A percentile compares a stretch with the other conserved stretches of the same genome.
Conservation (phyloP, 257 asterid genomes). For the Knoxia roxburghii region DNA sequence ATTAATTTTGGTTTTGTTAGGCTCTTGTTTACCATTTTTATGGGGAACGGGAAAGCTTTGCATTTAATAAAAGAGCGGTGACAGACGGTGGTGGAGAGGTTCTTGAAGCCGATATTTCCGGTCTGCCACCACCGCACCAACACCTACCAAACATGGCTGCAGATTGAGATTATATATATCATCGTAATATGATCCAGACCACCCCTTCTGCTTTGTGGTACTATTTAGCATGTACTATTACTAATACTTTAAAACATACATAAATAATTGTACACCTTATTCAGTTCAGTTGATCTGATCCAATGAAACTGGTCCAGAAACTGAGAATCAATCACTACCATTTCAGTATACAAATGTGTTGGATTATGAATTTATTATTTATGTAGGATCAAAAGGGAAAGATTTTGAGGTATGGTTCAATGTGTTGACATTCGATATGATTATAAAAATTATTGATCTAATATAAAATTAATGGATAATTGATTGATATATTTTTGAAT, state of each 20-base stretch:
- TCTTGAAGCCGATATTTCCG: conserved; percentile 22
- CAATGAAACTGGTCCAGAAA: neutral
- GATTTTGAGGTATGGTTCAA: too few species aligned
- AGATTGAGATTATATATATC: too few species aligned
- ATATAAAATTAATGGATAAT: too few species aligned
- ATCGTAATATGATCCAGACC: neutral
- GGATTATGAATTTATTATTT: neutral
- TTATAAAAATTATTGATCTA: too few species aligned
- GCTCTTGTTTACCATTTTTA: conserved; percentile 8
- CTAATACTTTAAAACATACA: too few species aligned
- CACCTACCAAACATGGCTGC: conserved; percentile 1
- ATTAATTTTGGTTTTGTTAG: conserved; percentile 13
- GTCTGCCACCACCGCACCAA: conserved; percentile 11
- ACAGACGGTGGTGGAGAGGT: conserved; percentile 6
- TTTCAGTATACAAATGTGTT: neutral
- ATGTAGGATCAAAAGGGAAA: too few species aligned
- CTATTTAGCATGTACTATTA: neutral
- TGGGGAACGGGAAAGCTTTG: conserved; percentile 33
- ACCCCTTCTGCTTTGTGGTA: neutral
- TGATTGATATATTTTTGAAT: too few species aligned
- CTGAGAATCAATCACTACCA: neutral
- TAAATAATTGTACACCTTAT: too few species aligned
- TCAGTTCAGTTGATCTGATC: neutral
- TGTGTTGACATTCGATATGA: too few species aligned
- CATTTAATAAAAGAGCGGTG: conserved; percentile 24